A percentile compares a stretch with the other conserved stretches of the same genome.
phyloP scores from a whole-genome alignment of 768 basidiomycete species.

The Leccinum subgranulosum region DNA sequence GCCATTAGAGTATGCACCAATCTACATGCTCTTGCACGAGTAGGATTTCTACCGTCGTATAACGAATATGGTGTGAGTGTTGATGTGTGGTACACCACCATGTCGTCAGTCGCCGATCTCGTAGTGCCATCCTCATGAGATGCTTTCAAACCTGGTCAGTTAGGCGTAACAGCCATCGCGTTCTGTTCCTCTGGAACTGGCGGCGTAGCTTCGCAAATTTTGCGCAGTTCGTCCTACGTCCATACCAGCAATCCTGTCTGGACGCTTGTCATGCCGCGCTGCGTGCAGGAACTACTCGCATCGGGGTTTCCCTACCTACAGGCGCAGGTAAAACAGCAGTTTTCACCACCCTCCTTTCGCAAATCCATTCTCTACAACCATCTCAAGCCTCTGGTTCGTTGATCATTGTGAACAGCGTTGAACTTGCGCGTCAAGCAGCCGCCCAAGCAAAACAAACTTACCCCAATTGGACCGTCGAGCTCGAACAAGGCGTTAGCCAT shows the following conservation, averaged over 20 bases:
- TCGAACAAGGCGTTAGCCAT: constrained; percentile 82
- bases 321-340: constrained; percentile 90
- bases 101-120: background rate
- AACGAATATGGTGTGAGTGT: constrained; percentile 14
- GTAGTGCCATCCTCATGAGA: constrained; percentile 8
- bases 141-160: background rate
- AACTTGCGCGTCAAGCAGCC: constrained; percentile 86
- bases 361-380: constrained; percentile 45
- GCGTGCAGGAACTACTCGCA: constrained; percentile 60
- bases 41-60: constrained; percentile 12
- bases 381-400: constrained; percentile 57
- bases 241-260: constrained; percentile 85
- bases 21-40: constrained; percentile 25
- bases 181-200: background rate
- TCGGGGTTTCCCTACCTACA: constrained; percentile 83
- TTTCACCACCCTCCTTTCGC: constrained; percentile 78
- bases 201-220: constrained; percentile 8
- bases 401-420: constrained; percentile 86
- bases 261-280: constrained; percentile 74
- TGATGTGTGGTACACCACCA: background rate
- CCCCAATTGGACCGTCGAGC: constrained; percentile 79
- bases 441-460: constrained; percentile 62
- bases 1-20: constrained; percentile 20
- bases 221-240: constrained; percentile 49
- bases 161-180: background rate